A percentile compares a stretch with the other conserved stretches of the same genome.
phyloP scores from a whole-genome alignment of 768 basidiomycete genomes.

The Russula earlei region DNA sequence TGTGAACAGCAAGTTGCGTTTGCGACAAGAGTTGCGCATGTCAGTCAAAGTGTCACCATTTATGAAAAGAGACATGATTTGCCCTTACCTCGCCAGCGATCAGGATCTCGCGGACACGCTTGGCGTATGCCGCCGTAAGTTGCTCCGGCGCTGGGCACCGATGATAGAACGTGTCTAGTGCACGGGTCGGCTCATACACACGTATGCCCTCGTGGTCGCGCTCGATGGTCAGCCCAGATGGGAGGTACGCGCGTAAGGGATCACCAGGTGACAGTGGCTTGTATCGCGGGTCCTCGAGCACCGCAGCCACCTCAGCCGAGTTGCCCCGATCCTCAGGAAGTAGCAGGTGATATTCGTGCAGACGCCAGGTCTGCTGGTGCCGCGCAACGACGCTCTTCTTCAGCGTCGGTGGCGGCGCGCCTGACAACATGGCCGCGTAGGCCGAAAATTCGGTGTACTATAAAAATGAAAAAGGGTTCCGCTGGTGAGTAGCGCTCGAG shows the following conservation, averaged over 20 bases:
- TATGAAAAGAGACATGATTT: not conserved
- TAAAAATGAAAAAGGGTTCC: not conserved
- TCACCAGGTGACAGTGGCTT: conserved; percentile 46
- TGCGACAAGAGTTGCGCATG: not conserved
- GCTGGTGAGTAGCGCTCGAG: not conserved
- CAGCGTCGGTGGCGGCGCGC: conserved; percentile 53
- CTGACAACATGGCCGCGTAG: conserved; percentile 69
- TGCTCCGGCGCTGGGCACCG: conserved; percentile 5
- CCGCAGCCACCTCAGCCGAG: conserved; percentile 2
- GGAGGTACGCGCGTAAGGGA: conserved; percentile 53
- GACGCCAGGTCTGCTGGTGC: conserved; percentile 85
- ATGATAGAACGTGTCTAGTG: conserved; percentile 25
- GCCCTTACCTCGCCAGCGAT: conserved; percentile 58
- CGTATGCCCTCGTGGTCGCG: conserved; percentile 42
- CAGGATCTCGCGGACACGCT: conserved; percentile 47
- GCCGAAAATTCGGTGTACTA: conserved; percentile 81
- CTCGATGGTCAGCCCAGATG: conserved; percentile 38
- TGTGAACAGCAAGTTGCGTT: conserved; percentile 22
- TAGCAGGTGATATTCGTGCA: conserved; percentile 64
- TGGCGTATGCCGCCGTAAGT: conserved; percentile 17
- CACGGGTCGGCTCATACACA: conserved; percentile 36
- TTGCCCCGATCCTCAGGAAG: conserved; percentile 26
- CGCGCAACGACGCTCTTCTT: conserved; percentile 68
- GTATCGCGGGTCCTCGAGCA: not conserved
- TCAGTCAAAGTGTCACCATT: not conserved